Evolutionary conservation across 2,329 filamentous ascomycete genomes (phyloP).

Genomic region (Pezicula carpinea): DNA sequence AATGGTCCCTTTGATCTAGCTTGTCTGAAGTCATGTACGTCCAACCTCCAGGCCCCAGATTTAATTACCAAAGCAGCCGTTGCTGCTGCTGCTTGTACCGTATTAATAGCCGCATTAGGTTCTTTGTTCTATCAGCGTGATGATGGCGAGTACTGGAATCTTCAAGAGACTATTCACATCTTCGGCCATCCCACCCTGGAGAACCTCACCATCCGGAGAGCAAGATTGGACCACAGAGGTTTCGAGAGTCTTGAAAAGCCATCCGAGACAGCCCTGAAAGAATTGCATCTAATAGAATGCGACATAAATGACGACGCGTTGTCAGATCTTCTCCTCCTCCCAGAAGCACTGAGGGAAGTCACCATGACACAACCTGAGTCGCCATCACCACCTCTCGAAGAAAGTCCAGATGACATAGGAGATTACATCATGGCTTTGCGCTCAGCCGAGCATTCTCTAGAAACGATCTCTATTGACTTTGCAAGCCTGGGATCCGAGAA

Average conservation of each 20-base stretch:
- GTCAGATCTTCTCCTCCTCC: slow-evolving; percentile 37
- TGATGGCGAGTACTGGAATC: slow-evolving; percentile 43
- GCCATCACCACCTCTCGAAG: slow-evolving; percentile 38
- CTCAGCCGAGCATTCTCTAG: slow-evolving; percentile 37
- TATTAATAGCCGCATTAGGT: slow-evolving; percentile 9
- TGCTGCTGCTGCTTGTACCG: neutral
- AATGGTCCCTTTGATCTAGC: slow-evolving; percentile 47
- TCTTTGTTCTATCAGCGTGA: slow-evolving; percentile 41
- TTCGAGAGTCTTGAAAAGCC: slow-evolving; percentile 45
- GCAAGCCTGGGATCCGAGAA: slow-evolving; percentile 35
- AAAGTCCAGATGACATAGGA: slow-evolving; percentile 41
- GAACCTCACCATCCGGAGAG: slow-evolving; percentile 38
- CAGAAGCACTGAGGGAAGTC: slow-evolving; percentile 40
- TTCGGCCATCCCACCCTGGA: slow-evolving; percentile 46
- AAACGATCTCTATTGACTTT: slow-evolving; percentile 41
- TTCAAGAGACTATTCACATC: slow-evolving; percentile 47
- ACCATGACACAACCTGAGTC: slow-evolving; percentile 40
- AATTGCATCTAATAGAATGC: slow-evolving; percentile 43
- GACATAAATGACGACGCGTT: slow-evolving; percentile 43
- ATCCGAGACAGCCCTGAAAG: slow-evolving; percentile 39
- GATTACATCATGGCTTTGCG: slow-evolving; percentile 42
- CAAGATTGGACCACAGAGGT: slow-evolving; percentile 41
- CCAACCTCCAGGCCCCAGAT: neutral
- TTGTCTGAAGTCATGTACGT: slow-evolving; percentile 39
- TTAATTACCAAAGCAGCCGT: too few relatives aligned